Conservation (phyloP, 2,329 filamentous ascomycete species). For the Neofusicoccum kwambonambiense region DNA sequence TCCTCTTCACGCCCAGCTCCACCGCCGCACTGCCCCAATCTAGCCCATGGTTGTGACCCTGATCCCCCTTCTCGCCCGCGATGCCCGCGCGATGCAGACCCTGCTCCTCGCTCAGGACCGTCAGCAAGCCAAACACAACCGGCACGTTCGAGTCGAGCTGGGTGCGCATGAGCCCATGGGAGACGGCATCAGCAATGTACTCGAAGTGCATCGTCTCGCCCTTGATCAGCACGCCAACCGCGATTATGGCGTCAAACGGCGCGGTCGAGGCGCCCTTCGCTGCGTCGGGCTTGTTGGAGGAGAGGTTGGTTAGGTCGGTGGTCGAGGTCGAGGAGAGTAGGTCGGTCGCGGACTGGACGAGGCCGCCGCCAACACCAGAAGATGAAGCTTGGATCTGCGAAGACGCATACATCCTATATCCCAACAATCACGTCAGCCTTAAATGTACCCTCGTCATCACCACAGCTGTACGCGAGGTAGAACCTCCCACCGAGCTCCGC, state of each 20-base stretch:
- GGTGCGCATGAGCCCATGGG: slow-evolving; percentile 89
- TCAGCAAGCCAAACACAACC: slow-evolving; percentile 89
- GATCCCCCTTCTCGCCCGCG: slow-evolving; percentile 38
- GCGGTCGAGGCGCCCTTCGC: slow-evolving; percentile 43
- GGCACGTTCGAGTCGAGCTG: slow-evolving; percentile 87
- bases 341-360: slow-evolving; percentile 69
- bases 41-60: slow-evolving; percentile 87
- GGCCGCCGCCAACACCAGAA: slow-evolving; percentile 50
- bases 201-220: slow-evolving; percentile 99
- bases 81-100: slow-evolving; percentile 81
- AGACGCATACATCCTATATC: slow-evolving; percentile 71
- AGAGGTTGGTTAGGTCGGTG: slow-evolving; percentile 53
- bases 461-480: background rate
- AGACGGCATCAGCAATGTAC: slow-evolving; percentile 91
- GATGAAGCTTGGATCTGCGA: slow-evolving; percentile 79
- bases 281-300: slow-evolving; percentile 27
- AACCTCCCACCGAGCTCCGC: background rate
- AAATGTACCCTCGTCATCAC: too few relatives aligned
- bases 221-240: slow-evolving; percentile 95
- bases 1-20: slow-evolving; percentile 86
- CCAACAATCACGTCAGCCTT: too few relatives aligned
- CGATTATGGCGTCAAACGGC: slow-evolving; percentile 91
- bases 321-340: slow-evolving; percentile 61
- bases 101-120: slow-evolving; percentile 84
- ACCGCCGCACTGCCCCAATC: slow-evolving; percentile 96